A percentile compares a stretch with the other conserved stretches of the same genome.
These are phyloP conservation scores for Epithele typhae DNA, from an alignment of 768 basidiomycete genomes.

Conservation along the genomic window DNA sequence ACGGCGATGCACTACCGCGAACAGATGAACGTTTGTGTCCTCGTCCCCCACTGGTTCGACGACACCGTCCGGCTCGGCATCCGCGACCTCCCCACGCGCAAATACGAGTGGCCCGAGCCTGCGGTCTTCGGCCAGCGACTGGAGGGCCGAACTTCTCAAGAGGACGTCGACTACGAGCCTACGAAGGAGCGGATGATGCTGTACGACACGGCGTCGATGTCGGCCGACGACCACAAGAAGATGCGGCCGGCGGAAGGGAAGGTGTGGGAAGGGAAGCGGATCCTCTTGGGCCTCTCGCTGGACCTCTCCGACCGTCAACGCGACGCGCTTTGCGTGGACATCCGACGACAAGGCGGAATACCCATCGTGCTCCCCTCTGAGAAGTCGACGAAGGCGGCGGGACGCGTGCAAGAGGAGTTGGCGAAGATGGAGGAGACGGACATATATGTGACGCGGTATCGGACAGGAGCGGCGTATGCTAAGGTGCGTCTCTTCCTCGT, in stretches of 20 bases:
- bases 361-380: slow-evolving; percentile 29
- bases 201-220: slow-evolving; percentile 30
- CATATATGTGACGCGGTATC: slow-evolving; percentile 65
- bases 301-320: slow-evolving; percentile 46
- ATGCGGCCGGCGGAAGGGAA: slow-evolving; percentile 20
- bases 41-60: slow-evolving; percentile 95
- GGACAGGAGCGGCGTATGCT: slow-evolving; percentile 67
- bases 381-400: slow-evolving; percentile 18
- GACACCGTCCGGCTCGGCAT: slow-evolving; percentile 57
- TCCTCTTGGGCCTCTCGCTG: slow-evolving; percentile 61
- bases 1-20: slow-evolving; percentile 54
- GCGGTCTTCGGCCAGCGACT: slow-evolving; percentile 35
- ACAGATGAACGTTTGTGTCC: slow-evolving; percentile 54
- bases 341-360: slow-evolving; percentile 58
- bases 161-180: slow-evolving; percentile 23
- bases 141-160: slow-evolving; percentile 23
- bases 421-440: slow-evolving; percentile 52
- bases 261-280: slow-evolving; percentile 55
- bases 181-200: slow-evolving; percentile 30
- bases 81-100: slow-evolving; percentile 42
- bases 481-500: slow-evolving; percentile 46
- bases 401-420: slow-evolving; percentile 33
- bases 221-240: slow-evolving; percentile 16
- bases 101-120: slow-evolving; percentile 77
- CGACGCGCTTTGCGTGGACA: slow-evolving; percentile 51